Conservation (phyloP, 1,284 basidiomycete genomes). For the Ceratobasidium sp. region DNA sequence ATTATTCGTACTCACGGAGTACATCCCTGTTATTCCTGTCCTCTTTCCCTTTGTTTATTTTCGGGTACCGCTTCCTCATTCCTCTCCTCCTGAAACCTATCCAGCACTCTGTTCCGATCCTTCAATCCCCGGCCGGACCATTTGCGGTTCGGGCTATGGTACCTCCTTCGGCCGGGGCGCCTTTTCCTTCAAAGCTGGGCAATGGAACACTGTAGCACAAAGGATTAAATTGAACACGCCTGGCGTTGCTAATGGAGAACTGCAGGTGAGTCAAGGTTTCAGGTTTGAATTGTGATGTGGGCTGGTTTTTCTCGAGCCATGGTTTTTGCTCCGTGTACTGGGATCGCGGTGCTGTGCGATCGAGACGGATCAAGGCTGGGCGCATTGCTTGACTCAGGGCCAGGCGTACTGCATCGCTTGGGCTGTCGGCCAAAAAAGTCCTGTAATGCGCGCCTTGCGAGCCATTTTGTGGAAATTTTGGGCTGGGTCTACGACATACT, state of each 20-base stretch:
- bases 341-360: neutral
- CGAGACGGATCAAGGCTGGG: neutral
- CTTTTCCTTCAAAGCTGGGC: constrained; percentile 60
- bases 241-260: constrained; percentile 54
- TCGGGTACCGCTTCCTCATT: neutral
- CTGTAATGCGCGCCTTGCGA: neutral
- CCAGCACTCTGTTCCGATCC: constrained; percentile 17
- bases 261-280: constrained; percentile 16
- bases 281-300: neutral
- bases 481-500: neutral
- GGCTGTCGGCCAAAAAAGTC: too few relatives aligned
- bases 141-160: constrained; percentile 61
- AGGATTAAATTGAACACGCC: constrained; percentile 70
- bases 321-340: neutral
- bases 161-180: constrained; percentile 68
- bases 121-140: constrained; percentile 7
- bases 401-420: neutral
- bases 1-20: neutral
- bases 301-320: neutral
- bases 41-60: neutral
- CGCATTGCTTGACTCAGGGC: neutral
- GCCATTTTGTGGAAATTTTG: neutral
- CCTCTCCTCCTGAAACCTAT: neutral
- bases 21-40: neutral
- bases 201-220: constrained; percentile 69